phyloP scores from a whole-genome alignment of 257 asterid genomes.

The Striga asiatica region DNA sequence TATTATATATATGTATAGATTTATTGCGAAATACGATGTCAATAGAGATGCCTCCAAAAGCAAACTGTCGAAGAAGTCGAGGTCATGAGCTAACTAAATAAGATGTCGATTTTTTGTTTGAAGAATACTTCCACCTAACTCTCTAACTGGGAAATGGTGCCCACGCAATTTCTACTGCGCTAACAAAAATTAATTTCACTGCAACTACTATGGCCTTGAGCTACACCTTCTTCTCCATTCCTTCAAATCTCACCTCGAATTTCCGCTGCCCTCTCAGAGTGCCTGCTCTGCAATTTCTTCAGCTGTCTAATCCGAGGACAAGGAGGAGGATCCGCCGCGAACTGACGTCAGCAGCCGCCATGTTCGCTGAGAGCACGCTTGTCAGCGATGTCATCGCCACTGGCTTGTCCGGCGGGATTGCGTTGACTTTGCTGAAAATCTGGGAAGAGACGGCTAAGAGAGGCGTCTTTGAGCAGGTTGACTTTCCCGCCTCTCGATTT shows the following conservation, averaged over 20 bases:
- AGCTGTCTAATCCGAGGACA: constrained; percentile 17
- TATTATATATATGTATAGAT: no score
- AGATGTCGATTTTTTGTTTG: no score
- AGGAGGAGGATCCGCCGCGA: constrained; percentile 21
- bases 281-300: constrained; percentile 6
- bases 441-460: constrained; percentile 53
- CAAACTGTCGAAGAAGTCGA: no score
- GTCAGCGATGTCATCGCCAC: constrained; percentile 36
- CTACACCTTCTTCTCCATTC: constrained; percentile 11
- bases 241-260: constrained; percentile 10
- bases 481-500: neutral
- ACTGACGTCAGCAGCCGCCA: constrained; percentile 20
- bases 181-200: no score
- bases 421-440: constrained; percentile 33
- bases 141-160: no score
- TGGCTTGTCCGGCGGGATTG: constrained; percentile 33
- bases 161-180: no score
- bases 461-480: constrained; percentile 50
- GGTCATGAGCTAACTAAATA: no score
- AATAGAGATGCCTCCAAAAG: no score
- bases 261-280: constrained; percentile 2
- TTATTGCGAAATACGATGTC: no score
- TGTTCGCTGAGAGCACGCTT: constrained; percentile 30
- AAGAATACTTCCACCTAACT: no score
- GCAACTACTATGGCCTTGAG: constrained; percentile 16